Percentiles rank a stretch among this genome's conserved stretches.
Evolutionary conservation across 2,329 filamentous ascomycete species (phyloP).

Genomic region (Colletotrichum sp.): DNA sequence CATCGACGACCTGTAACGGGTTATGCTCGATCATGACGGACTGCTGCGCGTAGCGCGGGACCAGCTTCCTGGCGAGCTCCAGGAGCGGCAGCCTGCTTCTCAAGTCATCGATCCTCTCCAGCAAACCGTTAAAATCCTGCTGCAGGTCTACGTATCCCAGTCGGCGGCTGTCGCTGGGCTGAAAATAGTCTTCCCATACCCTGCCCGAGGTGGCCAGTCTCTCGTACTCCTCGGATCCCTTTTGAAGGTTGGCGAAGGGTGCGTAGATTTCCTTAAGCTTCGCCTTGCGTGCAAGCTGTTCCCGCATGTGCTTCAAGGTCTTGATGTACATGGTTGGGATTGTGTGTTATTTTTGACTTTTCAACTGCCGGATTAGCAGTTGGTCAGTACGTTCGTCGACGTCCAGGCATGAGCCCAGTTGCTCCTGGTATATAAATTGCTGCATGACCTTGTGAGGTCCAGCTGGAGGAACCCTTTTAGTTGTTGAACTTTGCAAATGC

Average conservation of each 20-base stretch:
- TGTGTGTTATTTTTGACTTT: background rate
- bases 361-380: background rate
- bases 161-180: conserved; percentile 13
- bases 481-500: background rate
- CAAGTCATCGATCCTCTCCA: conserved; percentile 13
- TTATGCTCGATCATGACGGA: conserved; percentile 27
- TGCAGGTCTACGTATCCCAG: background rate
- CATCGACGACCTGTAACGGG: conserved; percentile 9
- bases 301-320: background rate
- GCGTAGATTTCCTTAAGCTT: conserved; percentile 13
- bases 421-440: background rate
- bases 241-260: background rate
- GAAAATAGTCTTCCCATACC: conserved; percentile 27
- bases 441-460: background rate
- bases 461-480: background rate
- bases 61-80: conserved; percentile 6
- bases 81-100: background rate
- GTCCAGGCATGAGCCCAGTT: background rate
- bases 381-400: background rate
- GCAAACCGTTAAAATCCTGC: background rate
- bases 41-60: conserved; percentile 25
- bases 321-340: background rate
- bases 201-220: conserved; percentile 23
- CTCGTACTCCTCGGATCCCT: conserved; percentile 21
- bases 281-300: background rate